phyloP scores from a whole-genome alignment of 345 rosid species.

The Gossypium rotundifolium region DNA sequence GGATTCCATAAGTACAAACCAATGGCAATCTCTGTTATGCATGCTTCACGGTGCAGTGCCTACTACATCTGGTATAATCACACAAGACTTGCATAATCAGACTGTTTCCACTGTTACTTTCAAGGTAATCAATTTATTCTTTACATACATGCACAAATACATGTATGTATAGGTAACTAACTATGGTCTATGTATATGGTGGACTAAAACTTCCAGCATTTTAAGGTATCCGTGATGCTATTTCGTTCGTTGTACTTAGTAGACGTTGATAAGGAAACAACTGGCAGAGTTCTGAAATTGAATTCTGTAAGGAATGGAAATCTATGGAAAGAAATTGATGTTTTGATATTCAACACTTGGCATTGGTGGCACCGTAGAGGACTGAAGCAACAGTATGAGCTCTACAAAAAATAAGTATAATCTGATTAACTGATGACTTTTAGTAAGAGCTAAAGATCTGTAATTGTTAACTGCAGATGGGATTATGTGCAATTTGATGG shows the following conservation, averaged over 20 bases:
- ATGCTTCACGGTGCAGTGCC: neutral
- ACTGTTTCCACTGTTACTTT: neutral
- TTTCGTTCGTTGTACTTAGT: conserved; percentile 37
- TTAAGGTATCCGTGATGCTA: conserved; percentile 26
- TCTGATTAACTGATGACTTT: neutral
- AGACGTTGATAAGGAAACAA: conserved; percentile 35
- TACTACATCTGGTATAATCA: neutral
- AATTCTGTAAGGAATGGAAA: conserved; percentile 38
- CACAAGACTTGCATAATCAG: neutral
- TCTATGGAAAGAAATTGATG: conserved; percentile 44
- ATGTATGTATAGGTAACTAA: neutral
- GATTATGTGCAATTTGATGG: no score
- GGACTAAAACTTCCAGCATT: conserved; percentile 35
- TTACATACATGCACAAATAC: neutral
- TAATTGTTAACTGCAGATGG: neutral
- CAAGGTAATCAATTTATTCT: neutral
- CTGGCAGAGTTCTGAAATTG: conserved; percentile 52
- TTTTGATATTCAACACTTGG: conserved; percentile 63
- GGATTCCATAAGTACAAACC: conserved; percentile 58
- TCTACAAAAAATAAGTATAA: conserved; percentile 3
- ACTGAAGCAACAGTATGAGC: conserved; percentile 47
- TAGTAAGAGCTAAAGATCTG: neutral
- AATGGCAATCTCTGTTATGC: conserved; percentile 44
- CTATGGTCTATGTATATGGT: neutral
- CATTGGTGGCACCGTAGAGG: conserved; percentile 66